Evolutionary conservation across 352 stramenopile genomes (phyloP).

Genomic region (Bremia lactucae): DNA sequence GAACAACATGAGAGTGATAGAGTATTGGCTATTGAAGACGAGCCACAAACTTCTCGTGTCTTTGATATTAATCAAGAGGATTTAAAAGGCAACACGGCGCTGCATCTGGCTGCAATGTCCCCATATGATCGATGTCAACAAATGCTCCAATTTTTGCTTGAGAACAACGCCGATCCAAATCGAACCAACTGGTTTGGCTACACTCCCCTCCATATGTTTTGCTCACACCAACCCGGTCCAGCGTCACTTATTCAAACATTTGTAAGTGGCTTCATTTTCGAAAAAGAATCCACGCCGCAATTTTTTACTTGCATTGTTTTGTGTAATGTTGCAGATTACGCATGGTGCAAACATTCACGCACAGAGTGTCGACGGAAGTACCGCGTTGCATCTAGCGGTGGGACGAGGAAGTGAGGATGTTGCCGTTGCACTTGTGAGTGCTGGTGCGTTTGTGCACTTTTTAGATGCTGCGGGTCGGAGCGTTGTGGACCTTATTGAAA

Average conservation of each 20-base stretch:
- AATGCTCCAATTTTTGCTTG: slow-evolving; percentile 68
- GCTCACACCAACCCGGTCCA: slow-evolving; percentile 63
- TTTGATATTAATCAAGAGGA: slow-evolving; percentile 79
- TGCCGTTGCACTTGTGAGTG: slow-evolving; percentile 55
- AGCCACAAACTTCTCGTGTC: slow-evolving; percentile 12
- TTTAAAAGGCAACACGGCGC: slow-evolving; percentile 71
- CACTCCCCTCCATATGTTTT: slow-evolving; percentile 78
- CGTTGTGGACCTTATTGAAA: slow-evolving; percentile 76
- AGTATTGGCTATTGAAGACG: no score
- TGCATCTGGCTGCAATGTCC: slow-evolving; percentile 79
- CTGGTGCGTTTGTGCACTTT: slow-evolving; percentile 68
- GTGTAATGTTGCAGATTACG: slow-evolving; percentile 42
- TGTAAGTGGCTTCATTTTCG: slow-evolving; percentile 46
- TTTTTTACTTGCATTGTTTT: slow-evolving; percentile 3
- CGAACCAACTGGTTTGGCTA: slow-evolving; percentile 80
- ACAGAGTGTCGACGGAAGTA: slow-evolving; percentile 78
- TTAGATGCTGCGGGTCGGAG: slow-evolving; percentile 71
- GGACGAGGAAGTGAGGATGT: slow-evolving; percentile 65
- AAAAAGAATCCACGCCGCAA: no score
- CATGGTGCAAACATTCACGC: slow-evolving; percentile 65
- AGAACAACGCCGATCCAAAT: slow-evolving; percentile 74
- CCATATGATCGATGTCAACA: slow-evolving; percentile 70
- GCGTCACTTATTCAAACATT: slow-evolving; percentile 66
- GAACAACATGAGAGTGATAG: slow-evolving; percentile 2
- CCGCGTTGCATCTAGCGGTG: slow-evolving; percentile 69